Percentiles rank a stretch among this genome's conserved stretches.
Conservation (phyloP, 257 asterid genomes). For the Ophiorrhiza pumila region DNA sequence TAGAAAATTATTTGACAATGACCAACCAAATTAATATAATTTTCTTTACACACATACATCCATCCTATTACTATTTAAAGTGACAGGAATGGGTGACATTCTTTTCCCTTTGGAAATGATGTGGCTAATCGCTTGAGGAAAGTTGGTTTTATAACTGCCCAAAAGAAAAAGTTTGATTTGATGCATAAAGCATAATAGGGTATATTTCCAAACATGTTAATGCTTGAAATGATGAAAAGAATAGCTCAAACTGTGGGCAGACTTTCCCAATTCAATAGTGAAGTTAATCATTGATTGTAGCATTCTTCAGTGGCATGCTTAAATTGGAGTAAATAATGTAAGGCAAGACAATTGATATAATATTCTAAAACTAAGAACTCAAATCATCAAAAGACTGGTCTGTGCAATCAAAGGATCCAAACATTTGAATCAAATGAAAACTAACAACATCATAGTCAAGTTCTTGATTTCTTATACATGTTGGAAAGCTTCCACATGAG, state of each 20-base stretch:
- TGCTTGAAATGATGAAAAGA: neutral
- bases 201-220: too few species aligned
- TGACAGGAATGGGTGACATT: neutral
- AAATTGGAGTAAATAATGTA: neutral
- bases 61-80: neutral
- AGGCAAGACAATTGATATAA: neutral
- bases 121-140: neutral
- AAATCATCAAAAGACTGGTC: constrained; percentile 21
- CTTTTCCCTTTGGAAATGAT: neutral
- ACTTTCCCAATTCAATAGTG: neutral
- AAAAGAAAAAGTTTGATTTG: neutral
- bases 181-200: too few species aligned
- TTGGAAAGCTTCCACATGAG: constrained; percentile 27
- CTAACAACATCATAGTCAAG: constrained; percentile 50
- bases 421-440: constrained; percentile 42
- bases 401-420: constrained; percentile 39
- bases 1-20: constrained; percentile 6
- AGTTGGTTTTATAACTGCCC: neutral
- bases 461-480: constrained; percentile 40
- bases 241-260: neutral
- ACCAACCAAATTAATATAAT: neutral
- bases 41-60: neutral
- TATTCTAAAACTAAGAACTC: neutral
- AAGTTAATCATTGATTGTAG: constrained; percentile 2
- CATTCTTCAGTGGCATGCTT: neutral